These are phyloP conservation scores for Casuarina equisetifolia DNA, from an alignment of 306 rosid species.

Conservation along the genomic window DNA sequence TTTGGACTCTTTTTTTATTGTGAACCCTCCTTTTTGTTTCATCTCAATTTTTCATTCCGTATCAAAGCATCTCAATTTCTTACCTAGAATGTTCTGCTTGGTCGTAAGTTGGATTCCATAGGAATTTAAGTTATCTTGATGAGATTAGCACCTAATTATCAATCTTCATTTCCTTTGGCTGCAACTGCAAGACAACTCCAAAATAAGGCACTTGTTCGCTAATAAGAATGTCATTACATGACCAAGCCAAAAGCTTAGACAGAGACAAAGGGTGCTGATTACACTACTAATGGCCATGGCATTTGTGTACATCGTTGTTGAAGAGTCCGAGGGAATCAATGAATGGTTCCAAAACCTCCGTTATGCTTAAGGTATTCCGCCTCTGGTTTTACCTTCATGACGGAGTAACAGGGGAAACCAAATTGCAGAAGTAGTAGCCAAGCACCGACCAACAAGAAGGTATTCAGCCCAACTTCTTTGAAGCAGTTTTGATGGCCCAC, in stretches of 20 bases:
- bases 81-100: no score
- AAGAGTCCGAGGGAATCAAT: not conserved
- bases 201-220: not conserved
- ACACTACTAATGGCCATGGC: not conserved
- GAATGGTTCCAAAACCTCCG: constrained; percentile 10
- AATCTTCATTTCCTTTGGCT: no score
- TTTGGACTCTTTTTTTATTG: no score
- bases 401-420: not conserved
- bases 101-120: no score
- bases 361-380: not conserved
- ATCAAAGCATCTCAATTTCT: no score
- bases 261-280: not conserved
- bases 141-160: no score
- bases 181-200: not conserved
- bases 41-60: no score
- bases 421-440: not conserved
- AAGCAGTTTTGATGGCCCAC: not conserved
- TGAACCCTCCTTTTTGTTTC: no score
- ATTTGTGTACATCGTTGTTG: not conserved
- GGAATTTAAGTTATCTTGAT: no score
- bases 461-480: constrained; percentile 10
- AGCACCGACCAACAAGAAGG: not conserved
- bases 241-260: not conserved
- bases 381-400: constrained; percentile 21
- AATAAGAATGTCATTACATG: not conserved